phyloP scores from a whole-genome alignment of 1,284 basidiomycete genomes.

The Malassezia obtusa region DNA sequence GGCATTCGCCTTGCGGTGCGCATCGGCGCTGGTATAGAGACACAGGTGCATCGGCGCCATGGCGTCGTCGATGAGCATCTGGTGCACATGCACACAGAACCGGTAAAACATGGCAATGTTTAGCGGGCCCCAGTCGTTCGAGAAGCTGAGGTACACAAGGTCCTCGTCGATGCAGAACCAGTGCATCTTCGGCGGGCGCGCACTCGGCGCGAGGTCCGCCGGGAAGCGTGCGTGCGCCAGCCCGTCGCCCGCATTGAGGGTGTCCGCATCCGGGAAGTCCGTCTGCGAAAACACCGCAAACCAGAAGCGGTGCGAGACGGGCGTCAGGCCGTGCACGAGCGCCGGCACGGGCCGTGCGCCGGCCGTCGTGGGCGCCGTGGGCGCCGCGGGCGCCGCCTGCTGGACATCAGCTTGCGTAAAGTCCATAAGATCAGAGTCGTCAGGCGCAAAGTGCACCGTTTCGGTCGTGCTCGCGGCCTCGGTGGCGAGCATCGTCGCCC shows the following conservation, averaged over 20 bases:
- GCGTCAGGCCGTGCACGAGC: constrained; percentile 29
- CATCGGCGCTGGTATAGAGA: constrained; percentile 76
- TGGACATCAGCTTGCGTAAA: neutral
- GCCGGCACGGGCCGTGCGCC: neutral
- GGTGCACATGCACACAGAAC: constrained; percentile 71
- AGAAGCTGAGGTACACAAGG: constrained; percentile 80
- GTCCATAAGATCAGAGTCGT: constrained; percentile 39
- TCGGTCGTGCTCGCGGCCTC: neutral
- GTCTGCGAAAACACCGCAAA: constrained; percentile 29
- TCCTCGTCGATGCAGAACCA: constrained; percentile 65
- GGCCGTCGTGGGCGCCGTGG: neutral
- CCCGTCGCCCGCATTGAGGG: constrained; percentile 21
- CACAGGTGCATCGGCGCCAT: constrained; percentile 59
- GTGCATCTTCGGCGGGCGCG: constrained; percentile 23
- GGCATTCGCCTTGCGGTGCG: constrained; percentile 81
- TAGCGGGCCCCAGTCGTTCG: constrained; percentile 59
- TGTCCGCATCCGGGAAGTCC: constrained; percentile 18
- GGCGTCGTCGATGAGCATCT: constrained; percentile 25
- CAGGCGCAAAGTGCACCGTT: constrained; percentile 21
- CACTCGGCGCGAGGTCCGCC: constrained; percentile 15
- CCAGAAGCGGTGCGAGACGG: constrained; percentile 34
- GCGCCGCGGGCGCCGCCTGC: too few relatives aligned
- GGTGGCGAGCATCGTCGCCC: neutral
- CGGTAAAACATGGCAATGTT: constrained; percentile 52
- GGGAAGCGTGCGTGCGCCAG: constrained; percentile 14